phyloP scores from a whole-genome alignment of 1,139 yeast species.

The Hanseniaspora sp. region DNA sequence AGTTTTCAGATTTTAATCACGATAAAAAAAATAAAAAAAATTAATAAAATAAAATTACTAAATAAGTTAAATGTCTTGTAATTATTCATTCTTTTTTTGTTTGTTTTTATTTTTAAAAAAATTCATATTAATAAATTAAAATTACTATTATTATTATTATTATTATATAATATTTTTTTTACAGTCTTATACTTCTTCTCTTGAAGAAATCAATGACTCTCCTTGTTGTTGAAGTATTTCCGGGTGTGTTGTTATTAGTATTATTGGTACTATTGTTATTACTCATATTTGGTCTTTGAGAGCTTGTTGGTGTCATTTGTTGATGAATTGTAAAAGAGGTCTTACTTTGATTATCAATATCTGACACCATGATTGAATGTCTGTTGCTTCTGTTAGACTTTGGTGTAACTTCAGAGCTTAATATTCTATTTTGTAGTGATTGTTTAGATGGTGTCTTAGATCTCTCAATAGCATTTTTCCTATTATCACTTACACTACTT shows the following conservation, averaged over 20 bases:
- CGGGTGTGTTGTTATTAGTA: conserved; percentile 19
- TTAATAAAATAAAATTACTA: conserved; percentile 16
- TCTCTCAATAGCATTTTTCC: neutral
- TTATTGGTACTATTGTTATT: neutral
- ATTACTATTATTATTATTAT: neutral
- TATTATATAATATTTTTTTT: neutral
- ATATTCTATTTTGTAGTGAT: conserved; percentile 7
- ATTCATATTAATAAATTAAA: no score
- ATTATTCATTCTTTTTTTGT: conserved; percentile 14
- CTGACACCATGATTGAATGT: conserved; percentile 4
- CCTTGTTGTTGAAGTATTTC: conserved; percentile 20
- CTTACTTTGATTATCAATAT: neutral
- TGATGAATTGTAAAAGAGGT: neutral
- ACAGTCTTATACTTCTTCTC: conserved; percentile 49
- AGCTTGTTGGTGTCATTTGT: neutral
- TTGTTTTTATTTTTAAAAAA: neutral
- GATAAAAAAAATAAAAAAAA: neutral
- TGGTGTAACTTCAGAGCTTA: neutral
- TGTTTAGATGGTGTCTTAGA: neutral
- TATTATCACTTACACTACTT: neutral
- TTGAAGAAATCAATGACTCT: conserved; percentile 74
- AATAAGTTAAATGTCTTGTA: no score
- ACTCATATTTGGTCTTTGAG: neutral
- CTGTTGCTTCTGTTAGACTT: neutral
- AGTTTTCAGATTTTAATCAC: conserved; percentile 1